These are phyloP conservation scores for Cladosporium halotolerans DNA, from an alignment of 2,329 filamentous ascomycete species.

Conservation along the genomic window DNA sequence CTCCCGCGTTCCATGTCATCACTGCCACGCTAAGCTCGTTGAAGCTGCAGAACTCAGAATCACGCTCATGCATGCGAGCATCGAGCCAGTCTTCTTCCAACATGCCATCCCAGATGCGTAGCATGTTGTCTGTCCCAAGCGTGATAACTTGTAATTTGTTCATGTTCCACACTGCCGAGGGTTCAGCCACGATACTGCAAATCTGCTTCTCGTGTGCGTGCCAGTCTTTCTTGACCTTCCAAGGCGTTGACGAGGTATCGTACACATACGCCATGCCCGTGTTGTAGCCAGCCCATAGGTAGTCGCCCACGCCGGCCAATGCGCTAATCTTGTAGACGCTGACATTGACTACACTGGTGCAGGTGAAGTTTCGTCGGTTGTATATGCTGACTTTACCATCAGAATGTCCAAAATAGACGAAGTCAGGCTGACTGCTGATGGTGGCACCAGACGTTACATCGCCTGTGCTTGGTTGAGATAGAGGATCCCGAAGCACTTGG, in stretches of 20 bases:
- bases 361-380: constrained; percentile 68
- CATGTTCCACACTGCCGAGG: constrained; percentile 75
- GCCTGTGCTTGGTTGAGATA: constrained; percentile 67
- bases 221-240: constrained; percentile 93
- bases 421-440: constrained; percentile 66
- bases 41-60: constrained; percentile 79
- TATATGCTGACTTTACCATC: constrained; percentile 97
- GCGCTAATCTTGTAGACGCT: constrained; percentile 95
- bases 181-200: constrained; percentile 68
- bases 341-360: constrained; percentile 73
- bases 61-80: constrained; percentile 74
- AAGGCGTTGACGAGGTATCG: constrained; percentile 74
- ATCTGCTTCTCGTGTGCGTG: constrained; percentile 80
- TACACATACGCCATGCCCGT: constrained; percentile 92
- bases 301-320: constrained; percentile 69
- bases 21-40: constrained; percentile 72
- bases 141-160: constrained; percentile 80
- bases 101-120: constrained; percentile 87
- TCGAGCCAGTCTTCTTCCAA: constrained; percentile 95
- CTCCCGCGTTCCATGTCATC: constrained; percentile 95
- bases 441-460: constrained; percentile 82
- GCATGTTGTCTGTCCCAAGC: constrained; percentile 76
- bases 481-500: constrained; percentile 65
- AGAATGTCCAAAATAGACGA: constrained; percentile 82
- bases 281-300: constrained; percentile 91